Conservation (phyloP, 192 early-diverging fungal species). For the Ramicandelaber brevisporus region DNA sequence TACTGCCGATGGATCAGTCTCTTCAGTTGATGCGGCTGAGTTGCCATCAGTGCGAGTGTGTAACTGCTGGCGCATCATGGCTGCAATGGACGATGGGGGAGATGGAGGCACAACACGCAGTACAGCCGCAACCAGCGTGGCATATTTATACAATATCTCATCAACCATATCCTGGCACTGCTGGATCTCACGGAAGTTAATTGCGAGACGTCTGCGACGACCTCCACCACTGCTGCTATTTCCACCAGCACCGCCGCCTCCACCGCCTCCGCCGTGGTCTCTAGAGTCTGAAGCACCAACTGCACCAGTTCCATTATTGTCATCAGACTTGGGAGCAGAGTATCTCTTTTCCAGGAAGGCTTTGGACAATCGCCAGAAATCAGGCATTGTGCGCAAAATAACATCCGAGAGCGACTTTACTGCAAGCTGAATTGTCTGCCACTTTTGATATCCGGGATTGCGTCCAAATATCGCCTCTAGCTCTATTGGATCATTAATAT, state of each 20-base stretch:
- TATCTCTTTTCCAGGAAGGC: constrained; percentile 73
- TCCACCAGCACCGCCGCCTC: too few species aligned
- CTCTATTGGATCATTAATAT: constrained; percentile 12
- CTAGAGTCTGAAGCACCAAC: too few species aligned
- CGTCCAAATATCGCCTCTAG: constrained; percentile 12
- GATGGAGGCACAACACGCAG: too few species aligned
- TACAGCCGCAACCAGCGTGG: constrained; percentile 21
- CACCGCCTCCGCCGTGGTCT: too few species aligned
- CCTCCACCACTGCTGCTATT: too few species aligned
- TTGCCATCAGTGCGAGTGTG: too few species aligned
- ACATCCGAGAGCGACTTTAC: constrained; percentile 56
- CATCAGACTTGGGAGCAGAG: constrained; percentile 1
- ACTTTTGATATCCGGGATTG: constrained; percentile 23
- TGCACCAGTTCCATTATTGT: neutral
- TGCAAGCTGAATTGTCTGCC: constrained; percentile 37
- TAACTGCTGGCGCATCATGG: too few species aligned
- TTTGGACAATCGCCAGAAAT: constrained; percentile 79
- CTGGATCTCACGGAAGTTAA: constrained; percentile 29
- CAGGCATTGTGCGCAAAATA: constrained; percentile 45
- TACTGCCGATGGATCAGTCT: too few species aligned
- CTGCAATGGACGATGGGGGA: too few species aligned
- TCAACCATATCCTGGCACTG: constrained; percentile 36
- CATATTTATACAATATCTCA: constrained; percentile 32
- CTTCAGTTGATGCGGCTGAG: too few species aligned
- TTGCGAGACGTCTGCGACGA: too few species aligned